These are phyloP conservation scores for Cornus florida DNA, from an alignment of 148 eudicot species.

Conservation along the genomic window DNA sequence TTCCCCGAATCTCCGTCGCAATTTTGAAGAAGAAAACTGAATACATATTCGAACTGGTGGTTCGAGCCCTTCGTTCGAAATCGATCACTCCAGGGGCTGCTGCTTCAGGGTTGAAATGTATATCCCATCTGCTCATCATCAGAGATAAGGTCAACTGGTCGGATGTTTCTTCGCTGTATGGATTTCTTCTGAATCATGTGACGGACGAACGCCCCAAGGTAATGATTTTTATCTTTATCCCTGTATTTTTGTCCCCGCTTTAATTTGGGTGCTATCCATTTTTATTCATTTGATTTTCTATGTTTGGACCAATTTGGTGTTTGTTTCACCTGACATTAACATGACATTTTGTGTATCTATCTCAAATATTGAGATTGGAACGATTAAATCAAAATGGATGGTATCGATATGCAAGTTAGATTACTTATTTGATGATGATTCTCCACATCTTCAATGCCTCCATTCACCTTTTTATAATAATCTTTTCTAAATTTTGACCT, in stretches of 20 bases:
- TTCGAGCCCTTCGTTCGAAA: constrained; percentile 27
- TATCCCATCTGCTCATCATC: constrained; percentile 37
- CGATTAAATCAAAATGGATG: background rate
- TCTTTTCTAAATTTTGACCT: background rate
- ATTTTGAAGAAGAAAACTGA: constrained; percentile 43
- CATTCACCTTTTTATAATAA: background rate
- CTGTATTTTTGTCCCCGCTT: background rate
- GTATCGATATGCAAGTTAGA: background rate
- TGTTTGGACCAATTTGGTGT: background rate
- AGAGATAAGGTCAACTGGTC: constrained; percentile 46
- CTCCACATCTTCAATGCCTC: background rate
- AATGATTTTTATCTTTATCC: background rate
- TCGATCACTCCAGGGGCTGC: constrained; percentile 27
- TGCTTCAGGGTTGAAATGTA: constrained; percentile 48
- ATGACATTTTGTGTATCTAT: background rate
- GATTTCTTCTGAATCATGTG: constrained; percentile 39
- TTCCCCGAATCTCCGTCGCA: constrained; percentile 33
- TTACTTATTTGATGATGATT: background rate
- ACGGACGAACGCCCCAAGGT: constrained; percentile 68
- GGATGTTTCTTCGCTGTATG: constrained; percentile 45
- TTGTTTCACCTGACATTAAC: background rate
- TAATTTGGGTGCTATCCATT: background rate
- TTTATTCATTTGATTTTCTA: background rate
- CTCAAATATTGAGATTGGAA: background rate
- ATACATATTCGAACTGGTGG: constrained; percentile 40